Evolutionary conservation across 1,139 yeast genomes (phyloP), one percentile per base, ranked within the genome.

Genomic region (Hanseniaspora uvarum): DNA sequence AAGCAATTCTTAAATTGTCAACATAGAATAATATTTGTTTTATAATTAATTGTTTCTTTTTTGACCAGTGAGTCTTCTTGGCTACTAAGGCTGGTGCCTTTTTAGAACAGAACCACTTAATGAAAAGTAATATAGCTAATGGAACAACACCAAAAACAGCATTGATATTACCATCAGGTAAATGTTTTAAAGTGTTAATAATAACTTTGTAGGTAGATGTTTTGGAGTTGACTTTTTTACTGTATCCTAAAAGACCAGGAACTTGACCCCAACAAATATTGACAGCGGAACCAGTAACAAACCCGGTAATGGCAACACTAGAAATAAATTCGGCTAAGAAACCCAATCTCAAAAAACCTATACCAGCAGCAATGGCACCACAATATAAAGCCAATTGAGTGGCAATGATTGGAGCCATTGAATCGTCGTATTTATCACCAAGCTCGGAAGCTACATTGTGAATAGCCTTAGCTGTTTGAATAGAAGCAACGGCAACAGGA

Each of bases 401-500:
- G 11, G 95, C 96, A 65, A 89, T 84, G 52, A 76, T 77, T 0
- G 86, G 82, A 4, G 78, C 80, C 53, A 50, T 50, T 8, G 75
- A 62, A 2, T 71, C 61, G 39, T 62, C 63, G 33, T 68, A 63
- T 30, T 60, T 63, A 10, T 52, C 58, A 1, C 77, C 74, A 59
- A 76, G 76, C 58, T 72, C 71, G 45, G 68, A 73, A 57, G 78
- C 78, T 12, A 88, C 94, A 54, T 74, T 73, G 33, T 78, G 77
- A 55, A 88, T 76, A 52, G 86, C 89, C 65, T 83, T 86, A 47
- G 89, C 80, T 31, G 86, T 88, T 67, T 88, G 89, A 59, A 81
- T 68, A 14, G 95, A 86, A 96, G 89, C 88, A 58, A 89, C 96
- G 2, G 97, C 97, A 39, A 89, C 97, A 5, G 97, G 96, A 33